Conservation (phyloP, 495 filamentous ascomycete species). For the Xylaria intraflava region DNA sequence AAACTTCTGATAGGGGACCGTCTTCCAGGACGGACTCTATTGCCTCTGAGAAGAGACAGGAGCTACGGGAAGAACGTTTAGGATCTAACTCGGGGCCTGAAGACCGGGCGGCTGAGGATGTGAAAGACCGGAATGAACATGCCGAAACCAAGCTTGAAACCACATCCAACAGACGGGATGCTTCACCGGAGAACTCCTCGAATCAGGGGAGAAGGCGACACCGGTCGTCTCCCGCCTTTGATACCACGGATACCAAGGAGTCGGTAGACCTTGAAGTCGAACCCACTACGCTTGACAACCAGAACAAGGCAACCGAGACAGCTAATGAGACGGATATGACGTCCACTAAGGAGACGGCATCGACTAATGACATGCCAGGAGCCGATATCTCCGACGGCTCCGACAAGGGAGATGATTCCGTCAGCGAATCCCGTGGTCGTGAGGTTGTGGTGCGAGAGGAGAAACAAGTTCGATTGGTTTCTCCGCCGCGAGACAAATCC, state of each 20-base stretch:
- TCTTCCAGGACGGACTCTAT: conserved; percentile 19
- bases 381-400: conserved; percentile 10
- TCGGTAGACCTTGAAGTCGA: conserved; percentile 44
- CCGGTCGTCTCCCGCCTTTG: conserved; percentile 35
- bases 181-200: conserved; percentile 16
- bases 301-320: conserved; percentile 21
- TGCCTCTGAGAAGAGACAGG: conserved; percentile 18
- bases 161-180: conserved; percentile 15
- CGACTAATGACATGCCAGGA: conserved; percentile 17
- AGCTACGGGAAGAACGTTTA: conserved; percentile 21
- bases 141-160: conserved; percentile 23
- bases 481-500: conserved; percentile 45
- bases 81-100: conserved; percentile 18
- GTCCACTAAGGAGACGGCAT: conserved; percentile 17
- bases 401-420: conserved; percentile 21
- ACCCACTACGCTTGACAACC: conserved; percentile 32
- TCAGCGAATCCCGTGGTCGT: conserved; percentile 35
- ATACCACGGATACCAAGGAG: conserved; percentile 44
- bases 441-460: conserved; percentile 22
- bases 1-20: conserved; percentile 12
- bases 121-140: conserved; percentile 18
- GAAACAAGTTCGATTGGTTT: conserved; percentile 48
- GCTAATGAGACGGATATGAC: conserved; percentile 18
- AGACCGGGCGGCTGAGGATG: conserved; percentile 29
- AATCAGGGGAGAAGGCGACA: conserved; percentile 26